phyloP scores from a whole-genome alignment of 139 green algal species.

The Nannochloris sp. region DNA sequence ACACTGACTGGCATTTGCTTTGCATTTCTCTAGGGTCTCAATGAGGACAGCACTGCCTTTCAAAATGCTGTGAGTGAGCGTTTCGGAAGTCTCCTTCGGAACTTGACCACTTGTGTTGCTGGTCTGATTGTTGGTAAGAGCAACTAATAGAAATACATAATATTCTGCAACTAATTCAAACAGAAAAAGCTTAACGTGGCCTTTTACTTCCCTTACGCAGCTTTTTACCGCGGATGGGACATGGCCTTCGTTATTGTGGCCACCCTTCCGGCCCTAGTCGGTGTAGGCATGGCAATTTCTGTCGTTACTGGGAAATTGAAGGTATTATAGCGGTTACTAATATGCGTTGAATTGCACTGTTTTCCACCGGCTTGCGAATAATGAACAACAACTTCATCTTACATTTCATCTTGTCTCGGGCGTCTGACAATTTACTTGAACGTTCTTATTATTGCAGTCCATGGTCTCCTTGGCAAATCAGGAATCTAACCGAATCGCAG shows the following conservation, averaged over 20 bases:
- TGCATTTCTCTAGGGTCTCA: background rate
- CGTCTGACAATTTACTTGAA: too few relatives aligned
- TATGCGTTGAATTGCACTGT: too few relatives aligned
- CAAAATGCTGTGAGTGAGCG: background rate
- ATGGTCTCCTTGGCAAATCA: background rate
- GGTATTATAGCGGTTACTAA: too few relatives aligned
- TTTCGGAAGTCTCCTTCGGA: background rate
- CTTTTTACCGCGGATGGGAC: background rate
- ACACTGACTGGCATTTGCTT: background rate
- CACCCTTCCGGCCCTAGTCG: background rate
- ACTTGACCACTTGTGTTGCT: background rate
- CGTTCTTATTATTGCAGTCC: too few relatives aligned
- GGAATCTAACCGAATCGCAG: background rate
- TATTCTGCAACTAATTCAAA: too few relatives aligned
- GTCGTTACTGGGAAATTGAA: background rate
- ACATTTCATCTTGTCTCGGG: too few relatives aligned
- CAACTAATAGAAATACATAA: too few relatives aligned
- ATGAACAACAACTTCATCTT: too few relatives aligned
- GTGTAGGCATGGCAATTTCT: background rate
- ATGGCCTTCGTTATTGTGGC: slow-evolving; percentile 1
- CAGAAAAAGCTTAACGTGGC: too few relatives aligned
- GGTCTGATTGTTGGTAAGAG: background rate
- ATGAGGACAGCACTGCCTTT: background rate
- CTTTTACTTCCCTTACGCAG: too few relatives aligned
- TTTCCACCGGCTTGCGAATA: too few relatives aligned